Conservation (phyloP, 1,139 yeast genomes). For the Pichia sp. region DNA sequence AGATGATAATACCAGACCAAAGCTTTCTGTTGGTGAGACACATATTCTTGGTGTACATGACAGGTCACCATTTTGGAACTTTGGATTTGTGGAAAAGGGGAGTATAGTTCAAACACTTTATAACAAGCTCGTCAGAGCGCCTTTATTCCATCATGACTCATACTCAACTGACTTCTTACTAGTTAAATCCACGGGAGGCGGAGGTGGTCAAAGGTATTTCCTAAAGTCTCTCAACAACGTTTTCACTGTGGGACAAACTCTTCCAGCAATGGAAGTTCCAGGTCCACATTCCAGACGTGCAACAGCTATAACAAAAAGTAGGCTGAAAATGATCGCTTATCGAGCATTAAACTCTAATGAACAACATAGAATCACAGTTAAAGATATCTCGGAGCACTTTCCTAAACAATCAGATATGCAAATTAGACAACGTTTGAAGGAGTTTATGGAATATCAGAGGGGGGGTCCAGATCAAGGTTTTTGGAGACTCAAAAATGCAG, state of each 20-base stretch:
- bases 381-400: conserved; percentile 85
- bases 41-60: conserved; percentile 93
- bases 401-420: conserved; percentile 99
- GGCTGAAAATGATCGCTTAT: conserved; percentile 89
- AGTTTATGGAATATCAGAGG: conserved; percentile 96
- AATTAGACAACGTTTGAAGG: conserved; percentile 88
- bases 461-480: conserved; percentile 92
- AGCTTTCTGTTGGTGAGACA: conserved; percentile 86
- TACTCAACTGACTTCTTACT: conserved; percentile 74
- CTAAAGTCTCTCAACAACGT: conserved; percentile 62
- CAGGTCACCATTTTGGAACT: conserved; percentile 96
- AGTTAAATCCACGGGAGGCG: conserved; percentile 75
- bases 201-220: conserved; percentile 48
- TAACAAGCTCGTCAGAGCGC: conserved; percentile 88
- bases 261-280: conserved; percentile 92
- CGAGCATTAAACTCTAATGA: conserved; percentile 76
- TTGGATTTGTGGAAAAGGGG: conserved; percentile 94
- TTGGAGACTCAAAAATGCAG: conserved; percentile 83
- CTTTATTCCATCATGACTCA: conserved; percentile 81
- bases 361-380: conserved; percentile 70
- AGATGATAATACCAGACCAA: conserved; percentile 83
- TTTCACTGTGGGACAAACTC: conserved; percentile 86
- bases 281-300: conserved; percentile 97
- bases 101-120: conserved; percentile 89
- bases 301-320: conserved; percentile 84